A percentile compares a stretch with the other conserved stretches of the same genome.
These are phyloP conservation scores for Glonium stellatum DNA, from an alignment of 495 filamentous ascomycete genomes.

Conservation along the genomic window DNA sequence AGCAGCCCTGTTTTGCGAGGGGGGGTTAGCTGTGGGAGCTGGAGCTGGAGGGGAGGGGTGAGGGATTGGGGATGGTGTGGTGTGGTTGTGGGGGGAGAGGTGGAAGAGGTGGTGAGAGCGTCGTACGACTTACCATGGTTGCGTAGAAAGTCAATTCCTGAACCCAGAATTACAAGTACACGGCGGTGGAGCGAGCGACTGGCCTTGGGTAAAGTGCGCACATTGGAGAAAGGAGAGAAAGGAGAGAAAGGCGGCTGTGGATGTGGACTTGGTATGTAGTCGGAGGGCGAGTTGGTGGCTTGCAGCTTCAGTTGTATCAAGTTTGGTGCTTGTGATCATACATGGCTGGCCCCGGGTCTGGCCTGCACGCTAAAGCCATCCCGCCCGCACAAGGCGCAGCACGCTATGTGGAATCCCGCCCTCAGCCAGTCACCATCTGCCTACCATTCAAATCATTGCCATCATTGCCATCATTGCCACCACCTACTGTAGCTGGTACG, in stretches of 20 bases:
- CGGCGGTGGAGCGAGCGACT: not conserved
- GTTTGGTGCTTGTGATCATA: not conserved
- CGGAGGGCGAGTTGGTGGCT: not conserved
- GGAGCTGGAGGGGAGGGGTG: too few species aligned
- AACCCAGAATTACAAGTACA: not conserved
- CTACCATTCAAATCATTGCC: too few species aligned
- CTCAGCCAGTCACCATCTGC: too few species aligned
- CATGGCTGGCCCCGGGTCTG: conserved; percentile 1
- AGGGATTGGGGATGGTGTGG: too few species aligned
- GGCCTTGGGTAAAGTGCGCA: conserved; percentile 2
- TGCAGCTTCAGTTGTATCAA: not conserved
- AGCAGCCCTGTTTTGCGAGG: conserved; percentile 25
- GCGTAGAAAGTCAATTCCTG: not conserved
- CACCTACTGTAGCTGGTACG: too few species aligned
- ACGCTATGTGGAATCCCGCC: too few species aligned
- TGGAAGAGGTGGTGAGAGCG: not conserved
- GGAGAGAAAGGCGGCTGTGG: not conserved
- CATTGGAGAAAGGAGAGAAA: conserved; percentile 9
- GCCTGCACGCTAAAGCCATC: not conserved
- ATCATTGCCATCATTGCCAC: too few species aligned
- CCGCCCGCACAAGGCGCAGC: not conserved
- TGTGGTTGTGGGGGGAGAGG: not conserved
- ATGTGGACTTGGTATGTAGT: not conserved
- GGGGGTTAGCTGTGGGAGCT: not conserved
- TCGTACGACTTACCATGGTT: conserved; percentile 1